phyloP scores from a whole-genome alignment of 768 basidiomycete genomes.

The Termitomyces sp. region DNA sequence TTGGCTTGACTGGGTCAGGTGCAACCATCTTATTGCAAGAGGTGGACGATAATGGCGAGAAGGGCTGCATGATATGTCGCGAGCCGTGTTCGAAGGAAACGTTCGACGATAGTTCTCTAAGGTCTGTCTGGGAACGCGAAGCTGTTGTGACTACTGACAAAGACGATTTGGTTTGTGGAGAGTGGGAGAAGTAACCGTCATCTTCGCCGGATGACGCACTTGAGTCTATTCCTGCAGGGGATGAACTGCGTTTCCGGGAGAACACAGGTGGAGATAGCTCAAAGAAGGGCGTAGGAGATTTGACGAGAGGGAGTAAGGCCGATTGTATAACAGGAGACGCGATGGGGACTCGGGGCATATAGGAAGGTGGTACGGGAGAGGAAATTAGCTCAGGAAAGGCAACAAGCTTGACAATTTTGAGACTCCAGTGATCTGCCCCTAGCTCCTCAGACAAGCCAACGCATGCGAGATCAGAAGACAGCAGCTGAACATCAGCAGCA shows the following conservation, averaged over 20 bases:
- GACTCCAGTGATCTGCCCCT: slow-evolving; percentile 62
- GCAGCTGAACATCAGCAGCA: slow-evolving; percentile 52
- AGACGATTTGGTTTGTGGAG: slow-evolving; percentile 36
- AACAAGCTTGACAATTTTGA: slow-evolving; percentile 74
- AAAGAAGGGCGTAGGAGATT: slow-evolving; percentile 7
- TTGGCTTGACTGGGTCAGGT: slow-evolving; percentile 4
- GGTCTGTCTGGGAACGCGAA: slow-evolving; percentile 40
- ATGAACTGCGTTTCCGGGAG: neutral
- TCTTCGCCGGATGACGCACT: slow-evolving; percentile 35
- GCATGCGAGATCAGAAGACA: slow-evolving; percentile 69
- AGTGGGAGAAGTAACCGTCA: slow-evolving; percentile 60
- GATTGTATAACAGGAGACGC: slow-evolving; percentile 4
- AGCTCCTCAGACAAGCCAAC: slow-evolving; percentile 68
- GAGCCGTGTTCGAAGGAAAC: slow-evolving; percentile 27
- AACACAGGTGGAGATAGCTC: slow-evolving; percentile 10
- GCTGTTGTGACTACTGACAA: slow-evolving; percentile 27
- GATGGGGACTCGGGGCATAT: slow-evolving; percentile 5
- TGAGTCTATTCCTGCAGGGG: slow-evolving; percentile 9
- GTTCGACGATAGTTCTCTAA: slow-evolving; percentile 24
- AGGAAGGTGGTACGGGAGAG: slow-evolving; percentile 15
- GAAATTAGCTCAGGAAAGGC: slow-evolving; percentile 71
- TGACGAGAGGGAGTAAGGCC: neutral
- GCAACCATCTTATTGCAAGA: neutral
- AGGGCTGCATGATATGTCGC: slow-evolving; percentile 30
- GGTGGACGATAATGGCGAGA: slow-evolving; percentile 24